A percentile compares a stretch with the other conserved stretches of the same genome.
Evolutionary conservation across 2,329 filamentous ascomycete species (phyloP).

Genomic region (Pseudopithomyces maydicus): DNA sequence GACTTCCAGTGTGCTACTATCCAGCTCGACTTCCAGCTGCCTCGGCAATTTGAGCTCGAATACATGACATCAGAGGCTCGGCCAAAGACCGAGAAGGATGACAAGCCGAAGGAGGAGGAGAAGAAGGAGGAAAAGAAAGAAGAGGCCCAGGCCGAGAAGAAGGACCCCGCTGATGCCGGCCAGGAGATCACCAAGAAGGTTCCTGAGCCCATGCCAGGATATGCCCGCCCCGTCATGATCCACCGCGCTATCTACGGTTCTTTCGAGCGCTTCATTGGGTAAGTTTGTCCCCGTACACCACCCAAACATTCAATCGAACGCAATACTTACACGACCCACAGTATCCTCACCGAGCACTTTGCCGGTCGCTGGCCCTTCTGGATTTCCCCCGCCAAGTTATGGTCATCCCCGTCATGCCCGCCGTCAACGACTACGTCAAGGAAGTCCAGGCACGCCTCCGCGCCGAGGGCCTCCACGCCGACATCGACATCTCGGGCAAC

Average conservation of each 20-base stretch:
- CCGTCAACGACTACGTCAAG: conserved; percentile 72
- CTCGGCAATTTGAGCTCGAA: conserved; percentile 83
- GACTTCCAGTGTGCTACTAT: conserved; percentile 93
- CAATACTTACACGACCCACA: conserved; percentile 19
- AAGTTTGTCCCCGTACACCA: conserved; percentile 12
- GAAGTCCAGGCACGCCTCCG: conserved; percentile 74
- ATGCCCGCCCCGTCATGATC: conserved; percentile 82
- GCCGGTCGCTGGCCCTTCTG: conserved; percentile 90
- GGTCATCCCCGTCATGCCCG: conserved; percentile 77
- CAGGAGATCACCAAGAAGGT: conserved; percentile 35
- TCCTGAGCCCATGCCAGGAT: conserved; percentile 52
- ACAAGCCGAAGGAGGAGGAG: conserved; percentile 54
- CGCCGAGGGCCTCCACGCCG: conserved; percentile 70
- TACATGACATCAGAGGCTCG: conserved; percentile 74
- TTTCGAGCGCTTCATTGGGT: conserved; percentile 70
- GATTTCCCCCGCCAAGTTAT: conserved; percentile 82
- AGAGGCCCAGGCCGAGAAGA: conserved; percentile 28
- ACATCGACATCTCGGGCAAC: conserved; percentile 74
- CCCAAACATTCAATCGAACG: neutral
- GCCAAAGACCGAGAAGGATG: conserved; percentile 33
- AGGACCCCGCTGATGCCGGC: conserved; percentile 24
- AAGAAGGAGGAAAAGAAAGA: conserved; percentile 48
- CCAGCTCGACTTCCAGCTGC: conserved; percentile 88
- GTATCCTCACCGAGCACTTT: conserved; percentile 81
- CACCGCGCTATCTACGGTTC: conserved; percentile 80